Percentiles rank a stretch among this genome's conserved stretches.
Conservation (phyloP, 441 rosid species). For the Metrosideros polymorpha region DNA sequence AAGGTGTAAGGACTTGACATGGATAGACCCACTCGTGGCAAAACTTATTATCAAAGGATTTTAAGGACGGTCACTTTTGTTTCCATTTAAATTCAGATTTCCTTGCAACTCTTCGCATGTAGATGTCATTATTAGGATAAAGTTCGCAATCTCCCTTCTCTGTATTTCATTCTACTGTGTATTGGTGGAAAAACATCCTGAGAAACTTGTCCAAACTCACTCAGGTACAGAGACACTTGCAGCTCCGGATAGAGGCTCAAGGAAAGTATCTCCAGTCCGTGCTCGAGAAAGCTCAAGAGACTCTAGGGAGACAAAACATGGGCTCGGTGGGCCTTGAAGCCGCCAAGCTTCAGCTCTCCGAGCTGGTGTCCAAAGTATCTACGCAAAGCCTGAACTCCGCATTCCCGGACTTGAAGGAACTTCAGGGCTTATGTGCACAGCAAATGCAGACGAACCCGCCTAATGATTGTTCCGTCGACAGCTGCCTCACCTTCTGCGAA, state of each 20-base stretch:
- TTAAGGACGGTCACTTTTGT: background rate
- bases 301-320: conserved; percentile 60
- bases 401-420: conserved; percentile 65
- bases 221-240: conserved; percentile 75
- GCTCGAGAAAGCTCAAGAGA: conserved; percentile 69
- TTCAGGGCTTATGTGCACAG: conserved; percentile 36
- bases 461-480: conserved; percentile 75
- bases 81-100: background rate
- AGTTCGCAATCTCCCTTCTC: background rate
- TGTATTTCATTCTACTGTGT: background rate
- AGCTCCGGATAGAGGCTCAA: conserved; percentile 76
- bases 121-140: background rate
- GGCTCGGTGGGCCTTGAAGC: conserved; percentile 61
- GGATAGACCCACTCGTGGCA: background rate
- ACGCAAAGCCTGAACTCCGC: conserved; percentile 67
- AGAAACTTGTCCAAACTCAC: conserved; percentile 18
- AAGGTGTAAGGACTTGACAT: background rate
- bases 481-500: conserved; percentile 78
- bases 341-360: conserved; percentile 62
- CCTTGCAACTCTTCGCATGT: background rate
- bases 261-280: conserved; percentile 74
- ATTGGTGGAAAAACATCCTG: background rate
- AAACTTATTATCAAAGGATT: background rate
- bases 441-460: conserved; percentile 45
- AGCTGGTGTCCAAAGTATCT: conserved; percentile 79